These are phyloP conservation scores for Suhomyces wounanorum DNA, from an alignment of 1,139 yeast genomes.

Conservation along the genomic window DNA sequence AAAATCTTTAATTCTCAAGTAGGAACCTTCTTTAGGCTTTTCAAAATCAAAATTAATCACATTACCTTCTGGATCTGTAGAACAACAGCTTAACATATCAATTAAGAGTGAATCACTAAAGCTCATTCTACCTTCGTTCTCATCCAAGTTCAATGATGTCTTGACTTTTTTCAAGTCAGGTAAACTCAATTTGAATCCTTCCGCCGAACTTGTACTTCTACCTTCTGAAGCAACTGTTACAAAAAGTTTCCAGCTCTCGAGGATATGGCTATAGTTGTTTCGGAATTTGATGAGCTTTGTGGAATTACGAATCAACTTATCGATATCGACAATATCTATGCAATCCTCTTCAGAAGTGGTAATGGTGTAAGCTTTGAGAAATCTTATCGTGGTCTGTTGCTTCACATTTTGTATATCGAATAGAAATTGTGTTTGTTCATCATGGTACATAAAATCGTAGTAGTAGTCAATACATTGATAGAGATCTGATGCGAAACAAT, in stretches of 20 bases:
- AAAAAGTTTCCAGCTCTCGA: constrained; percentile 39
- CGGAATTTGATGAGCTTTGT: constrained; percentile 37
- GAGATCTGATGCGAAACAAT: constrained; percentile 38
- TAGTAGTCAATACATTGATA: constrained; percentile 35
- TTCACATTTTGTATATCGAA: constrained; percentile 19
- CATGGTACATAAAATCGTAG: constrained; percentile 28
- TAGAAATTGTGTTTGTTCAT: not conserved
- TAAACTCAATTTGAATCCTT: constrained; percentile 27
- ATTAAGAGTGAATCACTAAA: constrained; percentile 40
- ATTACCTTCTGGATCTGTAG: constrained; percentile 32
- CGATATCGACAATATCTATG: constrained; percentile 45
- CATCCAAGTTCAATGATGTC: constrained; percentile 28
- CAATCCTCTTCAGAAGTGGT: constrained; percentile 21
- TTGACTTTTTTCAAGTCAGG: constrained; percentile 39
- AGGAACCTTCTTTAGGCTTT: constrained; percentile 30
- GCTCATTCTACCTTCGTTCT: constrained; percentile 15
- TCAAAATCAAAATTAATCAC: constrained; percentile 34
- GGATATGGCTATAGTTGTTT: constrained; percentile 32
- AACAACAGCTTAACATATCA: constrained; percentile 47
- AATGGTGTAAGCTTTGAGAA: constrained; percentile 36
- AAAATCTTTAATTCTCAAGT: constrained; percentile 42
- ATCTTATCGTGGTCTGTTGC: constrained; percentile 29
- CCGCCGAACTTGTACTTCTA: constrained; percentile 7
- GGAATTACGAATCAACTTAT: constrained; percentile 35
- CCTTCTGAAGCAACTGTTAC: constrained; percentile 24